Evolutionary conservation across 257 asterid species (phyloP).

Genomic region (Anisodus acutangulus): DNA sequence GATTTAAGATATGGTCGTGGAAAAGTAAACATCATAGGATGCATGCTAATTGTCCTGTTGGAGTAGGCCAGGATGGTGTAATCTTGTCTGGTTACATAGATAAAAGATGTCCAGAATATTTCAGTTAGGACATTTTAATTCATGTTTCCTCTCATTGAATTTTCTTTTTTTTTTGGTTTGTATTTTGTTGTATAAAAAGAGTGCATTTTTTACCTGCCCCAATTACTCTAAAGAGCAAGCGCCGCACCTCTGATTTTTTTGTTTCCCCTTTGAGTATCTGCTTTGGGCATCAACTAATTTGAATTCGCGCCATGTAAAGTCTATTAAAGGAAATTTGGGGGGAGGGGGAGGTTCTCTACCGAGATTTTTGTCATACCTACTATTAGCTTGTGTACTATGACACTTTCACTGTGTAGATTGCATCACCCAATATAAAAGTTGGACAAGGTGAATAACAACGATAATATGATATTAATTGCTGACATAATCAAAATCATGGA

Average conservation of each 20-base stretch:
- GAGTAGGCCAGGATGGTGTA: conserved; percentile 78
- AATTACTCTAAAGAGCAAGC: background rate
- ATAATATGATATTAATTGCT: background rate
- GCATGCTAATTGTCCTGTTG: conserved; percentile 81
- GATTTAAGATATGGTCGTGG: conserved; percentile 82
- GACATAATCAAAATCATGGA: background rate
- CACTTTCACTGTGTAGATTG: background rate
- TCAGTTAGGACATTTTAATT: conserved; percentile 43
- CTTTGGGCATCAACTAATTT: too few relatives aligned
- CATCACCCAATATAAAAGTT: background rate
- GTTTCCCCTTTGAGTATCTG: too few relatives aligned
- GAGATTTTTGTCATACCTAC: background rate
- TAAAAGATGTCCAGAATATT: conserved; percentile 79
- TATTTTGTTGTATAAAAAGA: background rate
- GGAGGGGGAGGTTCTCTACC: too few relatives aligned
- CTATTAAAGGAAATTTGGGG: too few relatives aligned
- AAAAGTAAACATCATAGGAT: conserved; percentile 69
- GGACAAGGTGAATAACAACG: background rate
- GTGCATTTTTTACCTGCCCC: background rate
- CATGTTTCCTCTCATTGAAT: background rate
- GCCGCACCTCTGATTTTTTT: background rate
- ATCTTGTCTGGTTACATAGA: conserved; percentile 51
- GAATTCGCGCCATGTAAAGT: too few relatives aligned
- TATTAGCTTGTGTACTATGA: background rate
- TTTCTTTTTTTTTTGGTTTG: background rate